phyloP scores from a whole-genome alignment of 2,329 filamentous ascomycete genomes.

The Triangularia setosa region DNA sequence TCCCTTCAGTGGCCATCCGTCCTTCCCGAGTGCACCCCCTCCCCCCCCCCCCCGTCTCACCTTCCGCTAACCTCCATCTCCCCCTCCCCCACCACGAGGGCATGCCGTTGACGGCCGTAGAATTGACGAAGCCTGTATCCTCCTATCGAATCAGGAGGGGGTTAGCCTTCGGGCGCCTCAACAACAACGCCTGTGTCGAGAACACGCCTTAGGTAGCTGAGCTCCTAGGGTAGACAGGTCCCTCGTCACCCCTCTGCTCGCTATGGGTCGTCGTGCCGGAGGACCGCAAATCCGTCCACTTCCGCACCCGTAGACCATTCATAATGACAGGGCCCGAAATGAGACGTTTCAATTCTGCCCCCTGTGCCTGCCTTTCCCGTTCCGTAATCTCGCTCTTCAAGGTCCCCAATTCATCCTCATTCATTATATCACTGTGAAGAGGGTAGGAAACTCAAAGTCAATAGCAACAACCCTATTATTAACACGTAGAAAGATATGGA shows the following conservation, averaged over 20 bases:
- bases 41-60: background rate
- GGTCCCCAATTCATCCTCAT: slow-evolving; percentile 3
- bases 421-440: slow-evolving; percentile 5
- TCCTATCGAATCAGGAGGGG: too few relatives aligned
- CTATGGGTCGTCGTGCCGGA: background rate
- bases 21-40: background rate
- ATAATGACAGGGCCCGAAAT: background rate
- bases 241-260: background rate
- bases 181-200: background rate
- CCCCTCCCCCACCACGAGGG: background rate
- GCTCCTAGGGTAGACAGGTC: background rate
- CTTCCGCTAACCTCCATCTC: background rate
- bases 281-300: background rate
- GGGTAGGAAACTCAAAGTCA: slow-evolving; percentile 8
- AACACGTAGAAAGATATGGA: slow-evolving; percentile 7
- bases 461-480: background rate
- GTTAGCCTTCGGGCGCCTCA: background rate
- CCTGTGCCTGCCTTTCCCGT: slow-evolving; percentile 2
- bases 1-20: background rate
- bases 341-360: background rate
- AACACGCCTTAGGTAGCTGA: background rate
- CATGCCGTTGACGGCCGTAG: background rate
- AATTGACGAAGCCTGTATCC: too few relatives aligned
- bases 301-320: background rate
- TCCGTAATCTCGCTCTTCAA: background rate